Evolutionary conservation across 495 filamentous ascomycete genomes (phyloP), one percentile per base, ranked within the genome.

Genomic region (Hypomontagnella submonticulosa): DNA sequence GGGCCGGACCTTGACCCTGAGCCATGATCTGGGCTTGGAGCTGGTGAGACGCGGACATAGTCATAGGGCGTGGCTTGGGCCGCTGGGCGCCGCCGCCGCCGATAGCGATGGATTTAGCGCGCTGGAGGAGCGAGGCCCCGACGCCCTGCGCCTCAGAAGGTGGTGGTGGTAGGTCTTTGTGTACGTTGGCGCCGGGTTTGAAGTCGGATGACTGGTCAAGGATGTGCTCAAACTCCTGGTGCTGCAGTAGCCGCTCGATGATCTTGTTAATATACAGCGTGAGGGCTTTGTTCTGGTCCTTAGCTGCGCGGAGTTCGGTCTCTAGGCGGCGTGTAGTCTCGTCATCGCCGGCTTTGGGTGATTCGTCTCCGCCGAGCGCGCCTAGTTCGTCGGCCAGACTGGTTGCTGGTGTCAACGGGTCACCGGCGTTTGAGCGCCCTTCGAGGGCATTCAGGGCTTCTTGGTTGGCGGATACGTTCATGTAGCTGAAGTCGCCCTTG

Each of bases 231-330:
- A 97, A 97, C 46, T 93, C 93, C 70, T 97, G 90, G 78, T 97
- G 91, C 70, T 95, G 89, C 37, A 99, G 82, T 13, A 99, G 85
- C 16, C 95, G 89, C 75, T 92, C 93, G 70, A 99, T 97, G 73
- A 99, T 97, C 72, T 92, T 94, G 83, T 97, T 97, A 76, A 99
- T 97, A 76, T 99, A 99, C 32, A 97, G 83, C 2, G 93, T 96
- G 63, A 98, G 79, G 41, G 95, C 95, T 75, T 97, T 99, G 81
- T 98, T 98, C 76, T 97, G 90, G 63, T 97, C 93, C 76, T 92
- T 95, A 19, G 91, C 79, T n/a, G 83, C 79, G 75, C 90, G 92
- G 59, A 93, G 75, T 69, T 99, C 95, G 5, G 79, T 68, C 70
- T 97, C 94, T 4, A 93, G 80, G 56, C 88, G 89, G 57, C 87